Evolutionary conservation across 1,284 basidiomycete species (phyloP), one percentile per base, ranked within the genome.

Genomic region (Tranzscheliella williamsii): DNA sequence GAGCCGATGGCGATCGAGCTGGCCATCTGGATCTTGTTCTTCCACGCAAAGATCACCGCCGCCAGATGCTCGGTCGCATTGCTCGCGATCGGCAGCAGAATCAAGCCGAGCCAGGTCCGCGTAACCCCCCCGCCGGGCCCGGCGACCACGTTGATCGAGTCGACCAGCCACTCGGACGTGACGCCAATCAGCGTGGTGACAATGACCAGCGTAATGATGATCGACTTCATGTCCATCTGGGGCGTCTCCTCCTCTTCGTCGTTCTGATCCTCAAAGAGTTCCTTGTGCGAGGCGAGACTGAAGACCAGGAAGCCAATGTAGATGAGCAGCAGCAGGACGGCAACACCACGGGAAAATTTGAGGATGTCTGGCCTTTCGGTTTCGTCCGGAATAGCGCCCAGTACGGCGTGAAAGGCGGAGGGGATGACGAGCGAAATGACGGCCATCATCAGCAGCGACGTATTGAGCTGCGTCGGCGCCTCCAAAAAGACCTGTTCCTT

Each of bases 381-480:
- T 21, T 40, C 23, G 45, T 71, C 64, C 9, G 42, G 33, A 9
- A 71, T 53, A 22, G 41, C 50, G 22, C 68, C 70, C 5, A 71
- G 54, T 2, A 70, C 67, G 4, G 66, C 62, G 30, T 73, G 70
- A 46, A 73, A 73, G 2, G 62, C 68, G 5, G 70, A 70, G 12
- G 70, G 70, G 24, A 73, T 71, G 27, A 73, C 53, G 36, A 69
- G 51, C 24, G 65, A 54, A 40, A 73, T 73, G 56, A 73, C 70
- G n/a, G 68, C 66, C 66, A 73, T 69, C 46, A 62, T 56, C 27
- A 71, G 57, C 2, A 68, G 52, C 42, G 56, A 55, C 11, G 57
- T 52, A 42, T 70, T 70, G 47, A 70, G 53, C 37, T 69, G 63
- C 2, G 67, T 44, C 2, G 67, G 62, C 11, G 67, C 61, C 9